A percentile compares a stretch with the other conserved stretches of the same genome.
Evolutionary conservation across 164 flowering plant genomes (phyloP).

Genomic region (Stephania yunnanensis): DNA sequence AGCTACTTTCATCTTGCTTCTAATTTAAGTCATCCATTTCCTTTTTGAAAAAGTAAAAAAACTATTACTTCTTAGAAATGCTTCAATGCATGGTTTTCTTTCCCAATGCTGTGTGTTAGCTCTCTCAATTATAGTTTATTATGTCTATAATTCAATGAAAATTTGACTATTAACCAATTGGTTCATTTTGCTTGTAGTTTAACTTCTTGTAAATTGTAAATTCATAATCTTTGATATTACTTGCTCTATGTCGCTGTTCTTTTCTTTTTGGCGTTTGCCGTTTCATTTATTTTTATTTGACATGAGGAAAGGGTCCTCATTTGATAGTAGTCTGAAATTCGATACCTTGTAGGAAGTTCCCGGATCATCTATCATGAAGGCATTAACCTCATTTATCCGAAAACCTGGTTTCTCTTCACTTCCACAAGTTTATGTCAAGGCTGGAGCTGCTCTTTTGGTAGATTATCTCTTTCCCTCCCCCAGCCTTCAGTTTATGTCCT

Average conservation of each 20-base stretch:
- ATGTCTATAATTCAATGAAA: too few species aligned
- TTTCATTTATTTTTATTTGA: neutral
- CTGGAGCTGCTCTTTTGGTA: slow-evolving; percentile 76
- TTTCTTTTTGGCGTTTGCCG: neutral
- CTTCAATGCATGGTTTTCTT: too few species aligned
- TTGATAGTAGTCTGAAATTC: slow-evolving; percentile 2
- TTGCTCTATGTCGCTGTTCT: neutral
- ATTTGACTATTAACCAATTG: too few species aligned
- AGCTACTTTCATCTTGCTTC: too few species aligned
- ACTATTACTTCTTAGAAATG: too few species aligned
- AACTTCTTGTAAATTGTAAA: too few species aligned
- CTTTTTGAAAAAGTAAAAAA: too few species aligned
- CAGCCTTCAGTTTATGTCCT: neutral
- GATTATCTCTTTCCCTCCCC: slow-evolving; percentile 2
- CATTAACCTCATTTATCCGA: slow-evolving; percentile 44
- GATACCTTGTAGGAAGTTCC: slow-evolving; percentile 48
- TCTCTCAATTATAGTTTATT: too few species aligned
- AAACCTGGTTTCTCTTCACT: slow-evolving; percentile 56
- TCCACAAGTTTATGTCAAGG: slow-evolving; percentile 57
- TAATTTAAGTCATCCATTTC: too few species aligned
- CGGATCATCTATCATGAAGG: slow-evolving; percentile 55
- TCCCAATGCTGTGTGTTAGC: too few species aligned
- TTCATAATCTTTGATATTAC: too few species aligned
- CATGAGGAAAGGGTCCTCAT: neutral
- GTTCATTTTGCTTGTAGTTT: too few species aligned